Conservation (phyloP, 768 basidiomycete species). For the Termitomyces bulborhizus region DNA sequence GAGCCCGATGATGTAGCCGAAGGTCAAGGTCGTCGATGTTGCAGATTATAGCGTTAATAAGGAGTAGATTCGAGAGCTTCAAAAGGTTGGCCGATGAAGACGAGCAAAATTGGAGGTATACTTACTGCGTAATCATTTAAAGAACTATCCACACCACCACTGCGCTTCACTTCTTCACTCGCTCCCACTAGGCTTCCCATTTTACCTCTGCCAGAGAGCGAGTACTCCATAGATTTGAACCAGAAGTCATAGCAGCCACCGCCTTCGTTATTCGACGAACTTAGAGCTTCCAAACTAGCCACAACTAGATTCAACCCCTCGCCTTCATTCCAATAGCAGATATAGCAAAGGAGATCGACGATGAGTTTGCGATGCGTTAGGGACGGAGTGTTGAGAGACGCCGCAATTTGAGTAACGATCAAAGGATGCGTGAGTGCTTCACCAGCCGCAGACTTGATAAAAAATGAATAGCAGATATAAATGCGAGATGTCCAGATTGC, state of each 20-base stretch:
- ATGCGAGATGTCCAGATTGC: neutral
- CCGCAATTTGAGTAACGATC: slow-evolving; percentile 74
- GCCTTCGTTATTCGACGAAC: slow-evolving; percentile 55
- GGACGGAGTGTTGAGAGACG: slow-evolving; percentile 76
- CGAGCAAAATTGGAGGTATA: slow-evolving; percentile 19
- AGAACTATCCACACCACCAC: slow-evolving; percentile 56
- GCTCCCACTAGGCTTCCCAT: slow-evolving; percentile 97
- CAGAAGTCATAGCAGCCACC: slow-evolving; percentile 76
- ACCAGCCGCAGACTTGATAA: slow-evolving; percentile 49
- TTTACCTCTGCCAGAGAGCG: slow-evolving; percentile 78
- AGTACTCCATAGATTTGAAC: slow-evolving; percentile 77
- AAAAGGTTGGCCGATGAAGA: slow-evolving; percentile 4
- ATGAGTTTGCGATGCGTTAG: slow-evolving; percentile 73
- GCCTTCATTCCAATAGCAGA: slow-evolving; percentile 60
- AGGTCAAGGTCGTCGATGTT: slow-evolving; percentile 73
- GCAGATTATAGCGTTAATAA: slow-evolving; percentile 64
- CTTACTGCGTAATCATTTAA: slow-evolving; percentile 82
- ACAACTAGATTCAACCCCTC: slow-evolving; percentile 64
- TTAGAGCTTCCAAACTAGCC: slow-evolving; percentile 68
- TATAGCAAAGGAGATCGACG: slow-evolving; percentile 72
- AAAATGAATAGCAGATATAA: slow-evolving; percentile 4
- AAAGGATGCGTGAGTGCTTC: slow-evolving; percentile 71
- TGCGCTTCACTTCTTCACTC: slow-evolving; percentile 79
- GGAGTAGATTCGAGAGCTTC: slow-evolving; percentile 63
- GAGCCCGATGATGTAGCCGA: slow-evolving; percentile 78